phyloP scores from a whole-genome alignment of 2,329 filamentous ascomycete species.

The Didymella segeticola region DNA sequence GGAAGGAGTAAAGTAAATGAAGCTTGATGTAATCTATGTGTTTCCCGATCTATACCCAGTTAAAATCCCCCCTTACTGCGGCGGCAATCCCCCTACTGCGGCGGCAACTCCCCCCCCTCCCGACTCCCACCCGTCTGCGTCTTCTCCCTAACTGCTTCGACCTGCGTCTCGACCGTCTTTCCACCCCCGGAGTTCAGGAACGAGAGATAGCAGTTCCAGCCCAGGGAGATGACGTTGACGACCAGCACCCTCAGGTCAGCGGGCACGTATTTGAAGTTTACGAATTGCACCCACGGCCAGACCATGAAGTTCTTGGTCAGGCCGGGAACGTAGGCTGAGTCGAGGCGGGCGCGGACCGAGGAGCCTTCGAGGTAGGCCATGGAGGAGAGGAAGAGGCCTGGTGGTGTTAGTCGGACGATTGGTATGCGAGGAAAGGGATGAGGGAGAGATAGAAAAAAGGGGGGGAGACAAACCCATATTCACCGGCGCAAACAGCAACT shows the following conservation, averaged over 20 bases:
- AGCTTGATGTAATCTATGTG: too few species aligned
- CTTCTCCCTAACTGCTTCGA: conserved; percentile 14
- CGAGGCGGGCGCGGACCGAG: conserved; percentile 70
- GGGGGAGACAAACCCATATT: conserved; percentile 65
- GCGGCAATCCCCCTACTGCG: too few species aligned
- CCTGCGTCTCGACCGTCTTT: conserved; percentile 1
- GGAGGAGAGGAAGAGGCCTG: conserved; percentile 72
- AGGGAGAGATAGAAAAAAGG: background rate
- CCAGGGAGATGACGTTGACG: conserved; percentile 73
- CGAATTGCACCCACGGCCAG: conserved; percentile 83
- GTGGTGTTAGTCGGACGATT: background rate
- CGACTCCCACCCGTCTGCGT: conserved; percentile 15
- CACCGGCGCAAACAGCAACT: conserved; percentile 81
- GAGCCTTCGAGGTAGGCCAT: conserved; percentile 83
- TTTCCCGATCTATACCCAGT: too few species aligned
- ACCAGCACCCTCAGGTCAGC: conserved; percentile 83
- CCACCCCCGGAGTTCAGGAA: conserved; percentile 46
- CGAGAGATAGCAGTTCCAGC: conserved; percentile 54
- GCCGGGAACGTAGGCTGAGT: conserved; percentile 72
- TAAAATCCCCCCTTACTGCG: too few species aligned
- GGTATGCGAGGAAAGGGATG: background rate
- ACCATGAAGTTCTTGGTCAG: conserved; percentile 85
- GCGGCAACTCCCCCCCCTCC: conserved; percentile 37
- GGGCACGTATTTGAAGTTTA: conserved; percentile 88
- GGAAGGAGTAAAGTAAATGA: too few species aligned